Conservation (phyloP, 768 basidiomycete species). For the Xerocomus spinulosus region DNA sequence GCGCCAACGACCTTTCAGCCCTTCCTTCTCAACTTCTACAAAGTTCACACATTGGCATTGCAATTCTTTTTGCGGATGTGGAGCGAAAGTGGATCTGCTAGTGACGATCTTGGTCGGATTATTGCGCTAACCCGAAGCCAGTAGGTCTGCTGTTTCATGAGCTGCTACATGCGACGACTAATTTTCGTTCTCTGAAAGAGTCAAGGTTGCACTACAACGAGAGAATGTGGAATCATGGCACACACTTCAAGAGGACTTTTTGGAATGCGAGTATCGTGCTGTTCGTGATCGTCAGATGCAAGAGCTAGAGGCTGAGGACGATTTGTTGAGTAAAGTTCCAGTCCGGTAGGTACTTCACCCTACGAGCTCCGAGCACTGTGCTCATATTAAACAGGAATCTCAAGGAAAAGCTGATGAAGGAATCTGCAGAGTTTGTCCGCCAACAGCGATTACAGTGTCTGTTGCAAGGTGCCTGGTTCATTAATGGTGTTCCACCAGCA, state of each 20-base stretch:
- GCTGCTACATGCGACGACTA: constrained; percentile 3
- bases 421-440: constrained; percentile 85
- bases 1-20: constrained; percentile 80
- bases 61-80: constrained; percentile 92
- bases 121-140: constrained; percentile 78
- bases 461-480: constrained; percentile 89
- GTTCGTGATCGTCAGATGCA: constrained; percentile 87
- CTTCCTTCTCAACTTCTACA: constrained; percentile 81
- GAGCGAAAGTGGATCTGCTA: constrained; percentile 78
- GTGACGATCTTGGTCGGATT: constrained; percentile 74
- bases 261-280: constrained; percentile 78
- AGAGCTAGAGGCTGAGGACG: constrained; percentile 85
- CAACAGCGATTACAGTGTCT: constrained; percentile 87
- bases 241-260: constrained; percentile 75
- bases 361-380: not conserved
- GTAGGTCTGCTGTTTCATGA: constrained; percentile 41
- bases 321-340: constrained; percentile 78
- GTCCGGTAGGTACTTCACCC: constrained; percentile 55
- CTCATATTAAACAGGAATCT: constrained; percentile 55
- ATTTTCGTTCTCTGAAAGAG: constrained; percentile 37
- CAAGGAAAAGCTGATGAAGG: constrained; percentile 79
- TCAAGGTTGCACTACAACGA: constrained; percentile 68
- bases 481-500: constrained; percentile 61
- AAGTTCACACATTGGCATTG: constrained; percentile 74
- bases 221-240: constrained; percentile 80